phyloP scores from a whole-genome alignment of 352 stramenopile species.

The Globisporangium rhizosaccharum region DNA sequence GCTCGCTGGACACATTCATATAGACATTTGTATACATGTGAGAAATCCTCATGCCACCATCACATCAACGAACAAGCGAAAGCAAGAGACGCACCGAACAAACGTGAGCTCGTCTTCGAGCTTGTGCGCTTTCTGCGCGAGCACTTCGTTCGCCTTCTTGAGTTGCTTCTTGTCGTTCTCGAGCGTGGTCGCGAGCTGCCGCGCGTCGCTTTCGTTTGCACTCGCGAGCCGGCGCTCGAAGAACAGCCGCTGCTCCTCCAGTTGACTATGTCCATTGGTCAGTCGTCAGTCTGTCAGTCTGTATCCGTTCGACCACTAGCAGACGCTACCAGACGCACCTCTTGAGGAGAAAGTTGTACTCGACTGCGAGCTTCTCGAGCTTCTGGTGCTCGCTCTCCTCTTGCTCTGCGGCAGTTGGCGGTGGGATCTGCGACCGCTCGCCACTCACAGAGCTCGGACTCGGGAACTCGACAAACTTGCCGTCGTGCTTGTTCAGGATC shows the following conservation, averaged over 20 bases:
- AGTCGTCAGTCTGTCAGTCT: neutral
- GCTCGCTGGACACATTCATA: constrained; percentile 33
- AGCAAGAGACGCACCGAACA: constrained; percentile 40
- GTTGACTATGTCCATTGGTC: constrained; percentile 51
- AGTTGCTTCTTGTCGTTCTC: constrained; percentile 82
- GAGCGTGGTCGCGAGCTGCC: constrained; percentile 43
- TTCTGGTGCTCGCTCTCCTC: constrained; percentile 93
- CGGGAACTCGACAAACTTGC: constrained; percentile 95
- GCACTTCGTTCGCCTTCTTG: constrained; percentile 59
- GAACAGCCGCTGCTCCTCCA: constrained; percentile 93
- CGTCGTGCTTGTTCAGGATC: constrained; percentile 89
- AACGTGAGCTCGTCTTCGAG: constrained; percentile 79
- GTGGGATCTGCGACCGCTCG: constrained; percentile 64
- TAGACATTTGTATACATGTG: neutral
- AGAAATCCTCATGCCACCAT: neutral
- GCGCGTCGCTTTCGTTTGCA: constrained; percentile 50
- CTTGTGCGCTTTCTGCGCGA: constrained; percentile 68
- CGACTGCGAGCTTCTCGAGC: constrained; percentile 92
- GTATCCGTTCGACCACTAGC: neutral
- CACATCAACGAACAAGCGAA: neutral
- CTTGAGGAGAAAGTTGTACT: constrained; percentile 96
- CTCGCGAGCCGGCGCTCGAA: constrained; percentile 84
- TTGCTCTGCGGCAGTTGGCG: constrained; percentile 68
- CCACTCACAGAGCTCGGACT: constrained; percentile 75
- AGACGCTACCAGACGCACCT: constrained; percentile 32